Evolutionary conservation across 2,329 filamentous ascomycete genomes (phyloP), one percentile per base, ranked within the genome.

Genomic region (Exophiala oligosperma): DNA sequence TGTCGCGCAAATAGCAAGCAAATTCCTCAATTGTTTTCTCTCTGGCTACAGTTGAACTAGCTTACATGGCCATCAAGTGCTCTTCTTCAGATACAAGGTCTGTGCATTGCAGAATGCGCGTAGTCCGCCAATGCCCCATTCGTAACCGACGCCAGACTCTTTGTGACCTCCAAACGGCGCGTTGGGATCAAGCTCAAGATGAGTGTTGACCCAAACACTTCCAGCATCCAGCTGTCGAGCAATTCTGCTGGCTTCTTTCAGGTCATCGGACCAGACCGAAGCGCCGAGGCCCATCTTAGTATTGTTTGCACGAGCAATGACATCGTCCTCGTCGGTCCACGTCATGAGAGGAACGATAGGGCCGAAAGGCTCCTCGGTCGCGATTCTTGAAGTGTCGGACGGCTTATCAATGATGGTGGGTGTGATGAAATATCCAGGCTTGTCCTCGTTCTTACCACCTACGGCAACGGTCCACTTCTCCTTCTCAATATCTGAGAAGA

Each of bases 331-430:
- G 23, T 81, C 76, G 0, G 74, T 74, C 84, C 85, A 90, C 21
- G 78, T 80, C 55, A 88, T 67, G 6, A 88, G 72, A 0, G 86
- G 86, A 0, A 89, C 77, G 37, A 90, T 84, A 0, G 87, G 87
- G 28, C 81, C 84, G 62, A 87, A 87, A 7, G 83, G 81, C 67
- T 87, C 84, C 63, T 87, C 84, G 35, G 74, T 71, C 9, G 85
- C 82, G 24, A 87, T 76, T 11, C 77, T 71, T 1, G 82, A 80
- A 44, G 79, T 74, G 62, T 84, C 81, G 0, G 81, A 79, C 23
- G 84, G 83, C 60, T 82, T 81, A 29, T 81, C 77, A 35, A 87
- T 79, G 55, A 87, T 82, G 1, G 83, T 84, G 0, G 84, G 84
- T 23, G 78, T 72, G 63, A 87, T 76, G 71, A 80, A 86, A 2